Evolutionary conservation across 2,329 filamentous ascomycete genomes (phyloP), one percentile per base, ranked within the genome.

Genomic region (Ustilaginoidea virens): DNA sequence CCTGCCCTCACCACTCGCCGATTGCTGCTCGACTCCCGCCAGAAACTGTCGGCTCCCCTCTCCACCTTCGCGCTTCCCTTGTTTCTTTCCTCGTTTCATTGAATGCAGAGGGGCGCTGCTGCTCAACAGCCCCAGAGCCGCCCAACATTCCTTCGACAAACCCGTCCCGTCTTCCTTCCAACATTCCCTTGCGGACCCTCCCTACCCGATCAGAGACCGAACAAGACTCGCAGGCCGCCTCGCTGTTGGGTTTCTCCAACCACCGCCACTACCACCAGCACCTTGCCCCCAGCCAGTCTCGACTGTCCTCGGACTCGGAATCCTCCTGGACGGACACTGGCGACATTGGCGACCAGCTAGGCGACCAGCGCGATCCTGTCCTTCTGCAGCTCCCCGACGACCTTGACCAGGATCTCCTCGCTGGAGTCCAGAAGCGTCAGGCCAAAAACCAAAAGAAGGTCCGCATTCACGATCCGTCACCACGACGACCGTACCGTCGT

Each of bases 261-360:
- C 38, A 44, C 39, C 31, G n/a, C n/a, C n/a, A n/a, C n/a, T n/a
- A n/a, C n/a, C n/a, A n/a, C n/a, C n/a, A n/a, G n/a, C n/a, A n/a
- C n/a, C n/a, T 49, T 48, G 50, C 51, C 45, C 48, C 52, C 40
- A 71, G 55, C 47, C 53, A 57, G 42, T 52, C 51, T 49, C 66
- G 61, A 41, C 33, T 51, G 40, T 55, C 56, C 46, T 67, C 65
- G 45, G 64, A 63, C 45, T 80, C 81, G 53, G 59, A 61, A 37
- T 82, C 76, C 34, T 73, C 80, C 44, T 94, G 83, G 85, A 86
- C 81, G 49, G 85, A 94, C 55, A 93, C 87, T 25, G 87, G 85
- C 48, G 90, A 96, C 56, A 72, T 96, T 45, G 83, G 82, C 47
- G 87, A 94, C 60, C 87, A 92, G 65, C 66, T 86, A 43, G 80